Evolutionary conservation across 805 yeast genomes (phyloP), one percentile per base, ranked within the genome.

Genomic region (Kuraishia hungarica): DNA sequence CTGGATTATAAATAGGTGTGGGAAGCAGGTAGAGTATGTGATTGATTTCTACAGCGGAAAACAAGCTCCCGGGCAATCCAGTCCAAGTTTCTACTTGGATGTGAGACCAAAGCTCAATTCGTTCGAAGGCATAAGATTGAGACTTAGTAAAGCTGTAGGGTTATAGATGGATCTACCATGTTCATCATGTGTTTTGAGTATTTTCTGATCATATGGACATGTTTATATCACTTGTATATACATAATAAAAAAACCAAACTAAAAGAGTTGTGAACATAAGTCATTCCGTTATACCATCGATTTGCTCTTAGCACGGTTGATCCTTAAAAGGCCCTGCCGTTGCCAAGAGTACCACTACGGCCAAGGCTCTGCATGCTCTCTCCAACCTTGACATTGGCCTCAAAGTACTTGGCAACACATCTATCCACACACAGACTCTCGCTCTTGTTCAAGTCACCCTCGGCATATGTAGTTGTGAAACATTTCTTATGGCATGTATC

Each of bases 361-460:
- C 75, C 75, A 51, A 71, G 62, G n/a, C 64, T 49, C 63, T 71
- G 75, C 75, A 71, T 71, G 53, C 69, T 66, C 59, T 92, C 97
- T 64, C 97, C 97, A 59, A 92, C 97, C 74, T 89, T 88, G 59
- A 90, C 94, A 69, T 92, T 92, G 61, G 96, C 89, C 64, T 89
- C 97, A 65, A 92, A 92, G 73, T 92, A 92, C 72, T 92, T 92
- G 64, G 94, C 82, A 56, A 92, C 98, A 77, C 98, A 92, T 80
- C 97, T 86, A 75, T 92, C 98, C 59, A 92, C 78, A 72, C 98
- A 92, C 51, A 88, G 75, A 51, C 90, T 83, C 74, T 92, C 97
- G 62, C 77, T 83, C 75, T 87, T 89, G 73, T 77, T 80, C 59
- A 92, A 76, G 23, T 84, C 91, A 55, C 90, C 86, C 54, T 89